These are phyloP conservation scores for Mycena leptocephala DNA, from an alignment of 768 basidiomycete species.

Conservation along the genomic window DNA sequence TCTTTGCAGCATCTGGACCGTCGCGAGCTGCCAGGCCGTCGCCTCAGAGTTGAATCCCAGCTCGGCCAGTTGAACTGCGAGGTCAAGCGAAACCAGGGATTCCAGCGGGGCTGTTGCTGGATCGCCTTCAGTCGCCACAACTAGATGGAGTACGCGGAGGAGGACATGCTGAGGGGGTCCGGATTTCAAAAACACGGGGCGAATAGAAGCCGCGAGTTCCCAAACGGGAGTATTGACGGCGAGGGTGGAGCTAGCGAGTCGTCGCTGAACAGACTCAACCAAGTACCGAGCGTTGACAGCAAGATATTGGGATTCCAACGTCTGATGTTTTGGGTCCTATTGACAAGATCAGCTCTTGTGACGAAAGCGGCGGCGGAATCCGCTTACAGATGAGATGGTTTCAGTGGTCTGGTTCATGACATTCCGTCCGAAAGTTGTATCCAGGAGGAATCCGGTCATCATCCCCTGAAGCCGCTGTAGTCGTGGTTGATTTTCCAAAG, in stretches of 20 bases:
- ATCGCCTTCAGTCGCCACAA: background rate
- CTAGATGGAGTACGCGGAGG: no score
- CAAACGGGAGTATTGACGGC: background rate
- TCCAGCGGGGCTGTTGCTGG: background rate
- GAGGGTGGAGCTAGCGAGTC: no score
- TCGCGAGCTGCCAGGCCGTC: background rate
- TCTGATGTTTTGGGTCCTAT: background rate
- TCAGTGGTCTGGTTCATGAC: conserved; percentile 1
- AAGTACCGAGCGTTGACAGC: no score
- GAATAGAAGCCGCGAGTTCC: background rate
- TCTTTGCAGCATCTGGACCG: background rate
- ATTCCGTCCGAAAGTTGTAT: conserved; percentile 3
- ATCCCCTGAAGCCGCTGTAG: background rate
- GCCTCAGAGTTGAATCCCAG: background rate
- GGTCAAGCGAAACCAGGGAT: background rate
- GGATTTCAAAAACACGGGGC: background rate
- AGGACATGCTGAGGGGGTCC: background rate
- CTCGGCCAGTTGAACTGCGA: background rate
- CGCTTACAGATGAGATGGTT: background rate
- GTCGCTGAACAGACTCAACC: background rate
- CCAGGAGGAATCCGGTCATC: conserved; percentile 7
- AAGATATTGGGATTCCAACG: background rate
- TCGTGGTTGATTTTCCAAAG: conserved; percentile 6
- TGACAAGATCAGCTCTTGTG: background rate
- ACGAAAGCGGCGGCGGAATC: background rate